phyloP scores from a whole-genome alignment of 176 grass and related monocot species.

The Oryza coarctata region DNA sequence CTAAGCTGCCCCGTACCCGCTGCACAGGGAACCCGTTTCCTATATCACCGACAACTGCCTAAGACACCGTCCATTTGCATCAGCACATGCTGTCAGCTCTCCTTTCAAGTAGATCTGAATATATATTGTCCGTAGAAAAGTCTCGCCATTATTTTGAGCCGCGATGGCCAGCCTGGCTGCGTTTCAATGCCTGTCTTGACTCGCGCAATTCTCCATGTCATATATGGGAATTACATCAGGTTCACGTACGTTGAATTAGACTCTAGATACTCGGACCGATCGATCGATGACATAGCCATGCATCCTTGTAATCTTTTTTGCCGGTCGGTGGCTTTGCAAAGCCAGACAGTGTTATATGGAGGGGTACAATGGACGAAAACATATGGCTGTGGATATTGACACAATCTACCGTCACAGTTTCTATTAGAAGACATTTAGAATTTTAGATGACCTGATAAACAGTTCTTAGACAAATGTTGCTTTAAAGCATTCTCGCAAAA shows the following conservation, averaged over 20 bases:
- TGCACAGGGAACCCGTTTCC: too few species aligned
- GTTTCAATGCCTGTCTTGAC: conserved; percentile 12
- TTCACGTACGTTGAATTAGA: background rate
- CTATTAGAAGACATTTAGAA: too few species aligned
- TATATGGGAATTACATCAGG: background rate
- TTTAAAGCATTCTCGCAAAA: too few species aligned
- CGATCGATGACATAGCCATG: background rate
- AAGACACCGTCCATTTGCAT: background rate
- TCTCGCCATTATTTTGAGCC: background rate
- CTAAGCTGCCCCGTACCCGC: too few species aligned
- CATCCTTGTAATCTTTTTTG: background rate
- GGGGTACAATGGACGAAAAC: too few species aligned
- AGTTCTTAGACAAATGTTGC: too few species aligned
- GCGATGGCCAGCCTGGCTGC: background rate
- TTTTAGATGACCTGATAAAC: too few species aligned
- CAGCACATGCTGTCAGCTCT: background rate
- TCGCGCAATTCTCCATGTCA: background rate
- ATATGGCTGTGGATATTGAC: too few species aligned
- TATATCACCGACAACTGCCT: too few species aligned
- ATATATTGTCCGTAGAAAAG: background rate
- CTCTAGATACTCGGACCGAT: background rate
- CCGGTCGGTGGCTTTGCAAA: background rate
- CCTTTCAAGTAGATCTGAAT: background rate
- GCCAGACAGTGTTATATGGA: background rate
- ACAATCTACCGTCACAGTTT: too few species aligned